These are phyloP conservation scores for Colletotrichum karsti DNA, from an alignment of 2,329 filamentous ascomycete genomes.

Conservation along the genomic window DNA sequence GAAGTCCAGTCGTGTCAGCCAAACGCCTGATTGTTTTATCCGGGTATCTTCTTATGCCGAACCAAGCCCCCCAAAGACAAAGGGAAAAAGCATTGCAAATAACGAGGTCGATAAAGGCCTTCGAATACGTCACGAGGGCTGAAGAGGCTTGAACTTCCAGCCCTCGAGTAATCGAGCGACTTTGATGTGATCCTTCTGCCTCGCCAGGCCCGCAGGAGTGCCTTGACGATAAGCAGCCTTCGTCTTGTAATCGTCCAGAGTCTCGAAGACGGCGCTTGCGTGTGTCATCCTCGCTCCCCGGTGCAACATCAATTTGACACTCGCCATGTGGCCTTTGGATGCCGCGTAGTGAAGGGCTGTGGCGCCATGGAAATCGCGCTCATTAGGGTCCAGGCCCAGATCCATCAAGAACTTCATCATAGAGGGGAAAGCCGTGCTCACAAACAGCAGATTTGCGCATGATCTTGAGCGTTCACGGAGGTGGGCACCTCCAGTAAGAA, in stretches of 20 bases:
- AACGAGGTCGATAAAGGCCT: neutral
- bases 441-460: constrained; percentile 33
- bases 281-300: constrained; percentile 30
- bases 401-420: constrained; percentile 33
- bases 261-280: constrained; percentile 34
- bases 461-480: constrained; percentile 28
- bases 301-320: constrained; percentile 38
- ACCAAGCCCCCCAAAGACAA: neutral
- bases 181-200: constrained; percentile 30
- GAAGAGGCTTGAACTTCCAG: constrained; percentile 21
- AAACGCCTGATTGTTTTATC: neutral
- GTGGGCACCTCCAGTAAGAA: constrained; percentile 34
- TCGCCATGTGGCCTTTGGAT: constrained; percentile 30
- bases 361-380: constrained; percentile 33
- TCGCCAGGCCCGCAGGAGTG: constrained; percentile 34
- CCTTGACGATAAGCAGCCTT: constrained; percentile 33
- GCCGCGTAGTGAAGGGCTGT: constrained; percentile 37
- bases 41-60: constrained; percentile 20
- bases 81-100: neutral
- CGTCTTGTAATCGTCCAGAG: constrained; percentile 27
- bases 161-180: constrained; percentile 29
- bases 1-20: neutral
- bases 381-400: constrained; percentile 31
- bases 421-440: constrained; percentile 25
- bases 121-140: neutral